Conservation (phyloP, 2,329 filamentous ascomycete species). For the Stachybotrys chlorohalonatus region DNA sequence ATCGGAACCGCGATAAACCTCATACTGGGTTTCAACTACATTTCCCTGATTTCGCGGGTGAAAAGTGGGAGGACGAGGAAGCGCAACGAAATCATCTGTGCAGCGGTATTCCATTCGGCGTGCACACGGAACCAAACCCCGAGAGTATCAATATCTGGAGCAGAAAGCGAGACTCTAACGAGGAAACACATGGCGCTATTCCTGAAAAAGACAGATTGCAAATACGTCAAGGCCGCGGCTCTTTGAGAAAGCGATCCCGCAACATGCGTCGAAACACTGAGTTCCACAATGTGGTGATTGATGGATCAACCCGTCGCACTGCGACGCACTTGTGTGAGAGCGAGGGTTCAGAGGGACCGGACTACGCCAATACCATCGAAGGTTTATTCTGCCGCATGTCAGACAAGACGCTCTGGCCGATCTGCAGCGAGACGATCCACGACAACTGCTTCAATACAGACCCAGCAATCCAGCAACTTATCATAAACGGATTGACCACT, state of each 20-base stretch:
- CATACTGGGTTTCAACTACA: neutral
- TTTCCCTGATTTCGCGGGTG: neutral
- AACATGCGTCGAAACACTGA: neutral
- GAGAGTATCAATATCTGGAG: too few relatives aligned
- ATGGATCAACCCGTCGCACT: too few relatives aligned
- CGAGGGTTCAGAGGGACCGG: conserved; percentile 3
- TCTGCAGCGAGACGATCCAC: neutral
- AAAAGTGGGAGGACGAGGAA: neutral
- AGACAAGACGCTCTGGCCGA: conserved; percentile 6
- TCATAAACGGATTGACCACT: neutral
- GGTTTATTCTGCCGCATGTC: conserved; percentile 7
- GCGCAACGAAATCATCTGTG: too few relatives aligned
- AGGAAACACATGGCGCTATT: too few relatives aligned
- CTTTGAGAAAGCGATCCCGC: too few relatives aligned
- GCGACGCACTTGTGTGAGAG: conserved; percentile 2
- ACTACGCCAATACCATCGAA: conserved; percentile 3
- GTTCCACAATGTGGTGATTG: neutral
- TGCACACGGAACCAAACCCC: too few relatives aligned
- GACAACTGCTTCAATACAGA: conserved; percentile 5
- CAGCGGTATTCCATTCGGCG: too few relatives aligned
- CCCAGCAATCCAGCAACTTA: neutral
- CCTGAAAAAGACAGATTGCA: too few relatives aligned
- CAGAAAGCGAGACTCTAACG: too few relatives aligned
- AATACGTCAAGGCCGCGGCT: too few relatives aligned
- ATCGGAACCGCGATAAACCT: neutral